Evolutionary conservation across 2,329 filamentous ascomycete species (phyloP), one percentile per base, ranked within the genome.

Genomic region (Amylocarpus encephaloides): DNA sequence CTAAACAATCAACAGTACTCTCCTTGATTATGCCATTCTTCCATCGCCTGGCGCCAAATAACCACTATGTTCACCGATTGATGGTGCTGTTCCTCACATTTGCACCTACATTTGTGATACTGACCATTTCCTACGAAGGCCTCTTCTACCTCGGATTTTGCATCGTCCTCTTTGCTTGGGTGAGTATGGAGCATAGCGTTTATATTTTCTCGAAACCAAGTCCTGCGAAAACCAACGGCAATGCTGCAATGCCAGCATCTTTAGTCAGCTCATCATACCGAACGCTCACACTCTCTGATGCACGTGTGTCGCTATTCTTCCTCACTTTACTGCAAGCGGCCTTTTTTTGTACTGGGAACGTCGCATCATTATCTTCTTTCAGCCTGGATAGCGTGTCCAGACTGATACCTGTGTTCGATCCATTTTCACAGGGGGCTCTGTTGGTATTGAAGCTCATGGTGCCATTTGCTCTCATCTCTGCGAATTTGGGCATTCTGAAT

Each of bases 61-160:
- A 76, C 59, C 84, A 96, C 70, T 96, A 97, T 67, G 79, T 97
- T 59, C 91, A 97, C 67, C 84, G 91, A 19, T 74, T 98, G 3
- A 78, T 91, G 58, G 80, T 95, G 60, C 83, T 96, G 48, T 98
- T 97, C 71, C 75, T 98, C 43, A 87, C 91, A 5, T 97, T 94
- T 66, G 86, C 92, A 0, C 93, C 93, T 0, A 86, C 86, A 1
- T 98, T 97, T 69, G 86, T 98, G 64, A 92, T 98, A 62, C 80
- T 98, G 45, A 95, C 91, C 6, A 96, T 97, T 60, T 96, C 92
- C 0, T 98, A 95, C 70, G 93, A 98, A 68, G 92, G 92, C 0
- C 76, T 98, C 2, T 98, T 98, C 68, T 98, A 97, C 69, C 81
- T 96, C 52, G 82, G 85, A 10, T 98, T 96, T 69, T 90, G 84